Evolutionary conservation across 2,329 filamentous ascomycete species (phyloP), one percentile per base, ranked within the genome.

Genomic region (Epichloe hybrida): DNA sequence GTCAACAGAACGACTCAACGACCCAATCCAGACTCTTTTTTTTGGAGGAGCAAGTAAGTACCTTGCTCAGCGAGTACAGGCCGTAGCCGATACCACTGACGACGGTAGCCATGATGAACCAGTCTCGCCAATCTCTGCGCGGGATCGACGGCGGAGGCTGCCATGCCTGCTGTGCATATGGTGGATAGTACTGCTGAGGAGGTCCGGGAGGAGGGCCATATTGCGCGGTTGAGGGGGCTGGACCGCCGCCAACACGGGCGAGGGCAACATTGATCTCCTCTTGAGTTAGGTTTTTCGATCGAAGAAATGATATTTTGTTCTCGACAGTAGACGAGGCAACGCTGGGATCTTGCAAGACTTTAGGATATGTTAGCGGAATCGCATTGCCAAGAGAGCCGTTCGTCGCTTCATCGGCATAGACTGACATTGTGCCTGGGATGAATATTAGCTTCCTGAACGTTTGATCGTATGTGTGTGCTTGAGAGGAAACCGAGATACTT

Each of bases 61-160:
- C 86, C 79, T 94, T 94, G 54, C 89, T 87, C 13, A 96, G 77
- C 56, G 84, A 80, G 64, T 93, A 98, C 21, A 95, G 69, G 0
- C 90, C 91, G 62, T 96, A 97, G 39, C 88, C 79, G 20, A 96
- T 83, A 46, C 90, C 88, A 52, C 89, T 85, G 55, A 94, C 84
- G 12, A 97, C 87, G 0, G 93, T 98, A 7, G 93, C 93, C 88
- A 97, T 95, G 68, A 98, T 97, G 69, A 98, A 98, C 86, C 89
- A 97, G 65, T 98, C 93, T 54, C 94, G 80, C 93, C 93, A 98
- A 69, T 98, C 93, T 62, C 93, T 77, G 64, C 81, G 83, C 3
- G 89, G 89, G 3, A 81, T 69, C 50, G 77, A 73, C 1, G 75
- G 75, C 3, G 78, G 70, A 34, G 72, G 73, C 60, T 80, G 79